Percentiles rank a stretch among this genome's conserved stretches.
These are phyloP conservation scores for Suillus subalutaceus DNA, from an alignment of 768 basidiomycete species.

Conservation along the genomic window DNA sequence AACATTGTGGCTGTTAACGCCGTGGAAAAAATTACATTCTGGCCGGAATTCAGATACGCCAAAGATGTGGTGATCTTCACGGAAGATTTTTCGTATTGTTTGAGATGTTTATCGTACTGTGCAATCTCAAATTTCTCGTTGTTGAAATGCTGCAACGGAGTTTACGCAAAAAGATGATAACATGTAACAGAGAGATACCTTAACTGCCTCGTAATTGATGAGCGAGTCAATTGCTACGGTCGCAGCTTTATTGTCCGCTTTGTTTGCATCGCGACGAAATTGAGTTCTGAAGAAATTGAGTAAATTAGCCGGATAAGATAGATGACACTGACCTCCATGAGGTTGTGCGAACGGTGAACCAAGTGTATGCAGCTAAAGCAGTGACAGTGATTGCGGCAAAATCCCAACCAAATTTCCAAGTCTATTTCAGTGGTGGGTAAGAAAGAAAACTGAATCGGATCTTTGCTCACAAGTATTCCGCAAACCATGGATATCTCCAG, in stretches of 20 bases:
- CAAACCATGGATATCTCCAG: slow-evolving; percentile 96
- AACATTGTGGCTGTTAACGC: slow-evolving; percentile 96
- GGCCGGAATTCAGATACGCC: slow-evolving; percentile 92
- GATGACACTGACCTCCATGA: slow-evolving; percentile 77
- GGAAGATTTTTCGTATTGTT: slow-evolving; percentile 87
- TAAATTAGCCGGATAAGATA: not conserved
- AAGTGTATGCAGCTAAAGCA: slow-evolving; percentile 90
- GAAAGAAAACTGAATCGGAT: not conserved
- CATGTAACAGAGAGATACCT: slow-evolving; percentile 51
- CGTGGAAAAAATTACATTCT: slow-evolving; percentile 94
- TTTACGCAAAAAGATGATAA: slow-evolving; percentile 8
- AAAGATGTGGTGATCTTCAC: slow-evolving; percentile 95
- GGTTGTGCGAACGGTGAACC: slow-evolving; percentile 97
- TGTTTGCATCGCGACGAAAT: slow-evolving; percentile 93
- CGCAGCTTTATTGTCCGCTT: slow-evolving; percentile 96
- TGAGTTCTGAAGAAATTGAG: slow-evolving; percentile 60
- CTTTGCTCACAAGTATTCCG: slow-evolving; percentile 80
- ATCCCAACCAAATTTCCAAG: slow-evolving; percentile 97
- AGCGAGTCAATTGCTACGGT: slow-evolving; percentile 92
- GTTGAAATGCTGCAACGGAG: slow-evolving; percentile 80
- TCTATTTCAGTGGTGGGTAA: slow-evolving; percentile 47
- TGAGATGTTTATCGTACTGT: slow-evolving; percentile 90
- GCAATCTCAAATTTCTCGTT: slow-evolving; percentile 91
- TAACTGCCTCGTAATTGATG: slow-evolving; percentile 99
- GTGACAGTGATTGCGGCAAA: slow-evolving; percentile 89